Percentiles rank a stretch among this genome's conserved stretches.
These are phyloP conservation scores for Fusarium mundagurra DNA, from an alignment of 2,329 filamentous ascomycete species.

Conservation along the genomic window DNA sequence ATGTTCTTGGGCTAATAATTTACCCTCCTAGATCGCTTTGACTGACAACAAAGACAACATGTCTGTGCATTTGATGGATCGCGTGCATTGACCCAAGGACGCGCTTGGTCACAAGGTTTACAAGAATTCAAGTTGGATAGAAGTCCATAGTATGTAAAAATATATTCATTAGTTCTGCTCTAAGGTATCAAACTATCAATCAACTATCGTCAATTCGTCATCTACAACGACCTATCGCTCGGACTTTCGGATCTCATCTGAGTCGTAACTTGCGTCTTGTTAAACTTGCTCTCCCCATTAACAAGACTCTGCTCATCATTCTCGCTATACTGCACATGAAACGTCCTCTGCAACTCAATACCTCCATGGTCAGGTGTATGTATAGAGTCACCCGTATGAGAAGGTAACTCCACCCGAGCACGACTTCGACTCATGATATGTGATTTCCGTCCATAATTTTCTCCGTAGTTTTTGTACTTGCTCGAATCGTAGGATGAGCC, in stretches of 20 bases:
- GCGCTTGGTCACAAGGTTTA: rapidly evolving
- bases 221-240: constrained; percentile 15
- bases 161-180: background rate
- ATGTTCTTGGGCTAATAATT: rapidly evolving
- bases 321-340: constrained; percentile 39
- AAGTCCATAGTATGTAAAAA: too few species aligned
- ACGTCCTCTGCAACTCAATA: constrained; percentile 38
- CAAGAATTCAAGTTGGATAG: background rate
- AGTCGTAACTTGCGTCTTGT: constrained; percentile 18
- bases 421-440: constrained; percentile 33
- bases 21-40: rapidly evolving
- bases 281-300: background rate
- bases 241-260: constrained; percentile 16
- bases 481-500: constrained; percentile 40
- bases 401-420: constrained; percentile 33
- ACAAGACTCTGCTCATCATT: constrained; percentile 38
- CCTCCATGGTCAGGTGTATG: constrained; percentile 33
- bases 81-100: background rate
- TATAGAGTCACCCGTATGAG: constrained; percentile 28
- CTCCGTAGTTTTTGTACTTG: constrained; percentile 38
- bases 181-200: background rate
- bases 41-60: background rate
- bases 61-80: background rate
- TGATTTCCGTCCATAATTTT: constrained; percentile 34
- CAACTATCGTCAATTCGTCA: background rate